Conservation (phyloP, 345 rosid species). For the Erysimum cheiranthoides region DNA sequence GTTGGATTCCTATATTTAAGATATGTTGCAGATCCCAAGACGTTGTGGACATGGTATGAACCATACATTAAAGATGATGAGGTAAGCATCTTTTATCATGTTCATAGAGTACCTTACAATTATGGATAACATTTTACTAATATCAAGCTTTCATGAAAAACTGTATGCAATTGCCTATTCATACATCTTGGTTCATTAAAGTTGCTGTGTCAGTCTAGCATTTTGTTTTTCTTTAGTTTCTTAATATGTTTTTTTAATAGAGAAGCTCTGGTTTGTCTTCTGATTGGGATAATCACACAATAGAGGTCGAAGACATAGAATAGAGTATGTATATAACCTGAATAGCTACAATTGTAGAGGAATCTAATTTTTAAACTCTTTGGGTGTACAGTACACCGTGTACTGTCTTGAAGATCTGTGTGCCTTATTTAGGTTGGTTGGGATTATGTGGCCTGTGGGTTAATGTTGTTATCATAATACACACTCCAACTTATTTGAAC, state of each 20-base stretch:
- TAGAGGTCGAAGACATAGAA: background rate
- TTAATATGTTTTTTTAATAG: background rate
- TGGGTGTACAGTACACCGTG: too few species aligned
- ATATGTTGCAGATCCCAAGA: constrained; percentile 93
- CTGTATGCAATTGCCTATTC: background rate
- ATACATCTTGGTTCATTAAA: constrained; percentile 17
- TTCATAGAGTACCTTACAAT: background rate
- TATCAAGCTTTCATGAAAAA: constrained; percentile 9
- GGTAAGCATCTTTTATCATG: constrained; percentile 51
- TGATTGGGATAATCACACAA: background rate
- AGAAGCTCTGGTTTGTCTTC: constrained; percentile 8
- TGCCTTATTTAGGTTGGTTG: background rate
- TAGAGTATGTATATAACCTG: background rate
- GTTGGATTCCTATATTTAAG: constrained; percentile 95
- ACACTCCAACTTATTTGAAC: constrained; percentile 1
- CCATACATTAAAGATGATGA: constrained; percentile 90
- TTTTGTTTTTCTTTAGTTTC: background rate
- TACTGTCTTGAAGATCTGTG: background rate
- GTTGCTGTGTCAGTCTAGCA: constrained; percentile 18
- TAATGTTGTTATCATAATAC: background rate
- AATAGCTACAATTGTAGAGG: background rate
- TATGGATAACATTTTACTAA: background rate
- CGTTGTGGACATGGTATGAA: constrained; percentile 94
- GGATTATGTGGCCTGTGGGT: background rate
- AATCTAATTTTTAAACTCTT: background rate